A percentile compares a stretch with the other conserved stretches of the same genome.
Conservation (phyloP, 2,329 filamentous ascomycete species). For the Chrysoporthe cubensis region DNA sequence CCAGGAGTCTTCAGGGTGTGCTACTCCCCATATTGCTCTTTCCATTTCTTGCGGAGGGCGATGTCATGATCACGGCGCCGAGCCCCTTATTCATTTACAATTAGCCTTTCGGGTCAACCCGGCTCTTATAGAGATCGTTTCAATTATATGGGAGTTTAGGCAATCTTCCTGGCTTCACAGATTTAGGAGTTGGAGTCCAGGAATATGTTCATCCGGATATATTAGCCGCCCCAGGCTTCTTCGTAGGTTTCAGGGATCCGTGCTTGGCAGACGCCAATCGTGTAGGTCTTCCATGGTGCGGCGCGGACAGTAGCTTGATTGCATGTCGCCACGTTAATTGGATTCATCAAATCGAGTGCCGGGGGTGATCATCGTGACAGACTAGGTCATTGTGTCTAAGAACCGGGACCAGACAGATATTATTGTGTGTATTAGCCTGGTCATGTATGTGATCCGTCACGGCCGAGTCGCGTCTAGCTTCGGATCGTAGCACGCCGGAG, state of each 20-base stretch:
- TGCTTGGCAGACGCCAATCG: no score
- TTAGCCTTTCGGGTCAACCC: neutral
- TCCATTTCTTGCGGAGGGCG: neutral
- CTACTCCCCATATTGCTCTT: neutral
- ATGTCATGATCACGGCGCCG: neutral
- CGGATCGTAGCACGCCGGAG: neutral
- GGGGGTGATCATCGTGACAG: neutral
- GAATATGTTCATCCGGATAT: conserved; percentile 19
- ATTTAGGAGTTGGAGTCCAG: neutral
- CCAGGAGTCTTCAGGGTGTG: neutral
- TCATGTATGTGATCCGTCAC: neutral
- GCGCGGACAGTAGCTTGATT: neutral
- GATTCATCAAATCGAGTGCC: neutral
- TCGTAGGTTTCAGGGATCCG: no score
- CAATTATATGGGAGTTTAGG: conserved; percentile 9
- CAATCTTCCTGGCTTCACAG: neutral
- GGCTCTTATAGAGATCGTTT: neutral
- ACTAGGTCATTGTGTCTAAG: neutral
- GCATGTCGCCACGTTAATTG: neutral
- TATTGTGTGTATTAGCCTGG: neutral
- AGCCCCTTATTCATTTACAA: no score
- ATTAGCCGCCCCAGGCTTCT: conserved; percentile 9
- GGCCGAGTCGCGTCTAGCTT: neutral
- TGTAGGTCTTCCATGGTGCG: neutral
- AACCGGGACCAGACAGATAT: neutral